Percentiles rank a stretch among this genome's conserved stretches.
Conservation (phyloP, 768 basidiomycete species). For the Rhodotorula paludigena region DNA sequence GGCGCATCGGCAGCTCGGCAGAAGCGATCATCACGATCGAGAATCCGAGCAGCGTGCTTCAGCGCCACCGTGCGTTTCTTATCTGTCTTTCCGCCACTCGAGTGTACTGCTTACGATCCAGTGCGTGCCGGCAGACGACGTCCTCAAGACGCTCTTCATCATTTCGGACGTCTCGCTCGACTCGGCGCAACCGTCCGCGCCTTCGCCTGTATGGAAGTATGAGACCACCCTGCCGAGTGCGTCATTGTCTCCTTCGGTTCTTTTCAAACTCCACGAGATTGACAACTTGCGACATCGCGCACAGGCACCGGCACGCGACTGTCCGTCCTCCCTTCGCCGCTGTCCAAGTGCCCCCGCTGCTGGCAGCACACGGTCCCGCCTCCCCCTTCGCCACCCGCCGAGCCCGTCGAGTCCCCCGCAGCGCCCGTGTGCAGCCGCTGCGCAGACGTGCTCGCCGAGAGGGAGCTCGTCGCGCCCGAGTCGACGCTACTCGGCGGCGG, state of each 20-base stretch:
- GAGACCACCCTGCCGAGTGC: neutral
- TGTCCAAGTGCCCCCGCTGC: conserved; percentile 80
- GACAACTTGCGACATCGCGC: conserved; percentile 40
- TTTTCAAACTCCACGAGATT: conserved; percentile 1
- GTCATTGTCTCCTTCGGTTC: neutral
- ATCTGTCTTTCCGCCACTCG: neutral
- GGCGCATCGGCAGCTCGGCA: conserved; percentile 66
- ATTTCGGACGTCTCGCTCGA: conserved; percentile 63
- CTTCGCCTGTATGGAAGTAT: neutral
- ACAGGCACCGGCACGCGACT: conserved; percentile 47
- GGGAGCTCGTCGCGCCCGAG: conserved; percentile 2
- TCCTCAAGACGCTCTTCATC: conserved; percentile 71
- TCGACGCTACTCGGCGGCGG: neutral
- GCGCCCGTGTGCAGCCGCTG: conserved; percentile 13
- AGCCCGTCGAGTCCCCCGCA: no score
- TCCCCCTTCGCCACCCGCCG: neutral
- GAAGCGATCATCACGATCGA: conserved; percentile 67
- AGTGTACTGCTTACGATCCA: neutral
- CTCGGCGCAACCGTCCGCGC: neutral
- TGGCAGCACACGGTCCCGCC: conserved; percentile 52
- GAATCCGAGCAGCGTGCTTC: conserved; percentile 48
- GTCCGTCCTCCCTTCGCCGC: conserved; percentile 59
- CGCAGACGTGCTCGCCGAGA: conserved; percentile 11
- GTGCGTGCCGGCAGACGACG: conserved; percentile 36
- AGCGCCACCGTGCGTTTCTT: conserved; percentile 45